phyloP scores from a whole-genome alignment of 23 red algal species.

The Cyanidiococcus yangmingshanensis region DNA sequence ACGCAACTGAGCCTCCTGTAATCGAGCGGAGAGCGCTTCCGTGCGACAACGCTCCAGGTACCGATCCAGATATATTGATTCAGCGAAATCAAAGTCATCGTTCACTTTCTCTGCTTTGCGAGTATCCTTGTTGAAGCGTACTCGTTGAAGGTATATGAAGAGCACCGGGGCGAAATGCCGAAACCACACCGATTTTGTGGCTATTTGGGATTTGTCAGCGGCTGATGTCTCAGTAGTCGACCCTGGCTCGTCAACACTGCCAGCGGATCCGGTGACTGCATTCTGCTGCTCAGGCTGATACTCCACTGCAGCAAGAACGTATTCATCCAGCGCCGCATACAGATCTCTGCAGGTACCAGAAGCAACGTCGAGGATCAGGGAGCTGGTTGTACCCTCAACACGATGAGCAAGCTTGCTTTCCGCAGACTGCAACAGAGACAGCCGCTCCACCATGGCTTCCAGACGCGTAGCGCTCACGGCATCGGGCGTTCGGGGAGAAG shows the following conservation, averaged over 20 bases:
- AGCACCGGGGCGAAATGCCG: slow-evolving; percentile 49
- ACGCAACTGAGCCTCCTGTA: slow-evolving; percentile 8
- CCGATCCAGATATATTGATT: slow-evolving; percentile 45
- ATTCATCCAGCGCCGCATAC: slow-evolving; percentile 12
- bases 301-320: slow-evolving; percentile 1
- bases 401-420: background rate
- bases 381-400: background rate
- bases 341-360: background rate
- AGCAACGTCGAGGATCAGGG: slow-evolving; percentile 12
- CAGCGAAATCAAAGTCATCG: slow-evolving; percentile 55
- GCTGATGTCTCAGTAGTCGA: background rate
- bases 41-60: slow-evolving; percentile 57
- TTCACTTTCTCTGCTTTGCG: slow-evolving; percentile 73
- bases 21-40: slow-evolving; percentile 31
- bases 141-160: slow-evolving; percentile 70
- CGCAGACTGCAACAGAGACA: background rate
- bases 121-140: slow-evolving; percentile 64
- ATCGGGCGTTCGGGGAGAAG: background rate
- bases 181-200: slow-evolving; percentile 68
- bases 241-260: background rate
- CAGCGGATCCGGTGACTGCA: background rate
- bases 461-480: background rate
- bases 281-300: background rate
- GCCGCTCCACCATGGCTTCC: slow-evolving; percentile 2
- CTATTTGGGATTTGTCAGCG: background rate